Conservation (phyloP, 192 early-diverging fungal species). For the Umbelopsis isabellina region DNA sequence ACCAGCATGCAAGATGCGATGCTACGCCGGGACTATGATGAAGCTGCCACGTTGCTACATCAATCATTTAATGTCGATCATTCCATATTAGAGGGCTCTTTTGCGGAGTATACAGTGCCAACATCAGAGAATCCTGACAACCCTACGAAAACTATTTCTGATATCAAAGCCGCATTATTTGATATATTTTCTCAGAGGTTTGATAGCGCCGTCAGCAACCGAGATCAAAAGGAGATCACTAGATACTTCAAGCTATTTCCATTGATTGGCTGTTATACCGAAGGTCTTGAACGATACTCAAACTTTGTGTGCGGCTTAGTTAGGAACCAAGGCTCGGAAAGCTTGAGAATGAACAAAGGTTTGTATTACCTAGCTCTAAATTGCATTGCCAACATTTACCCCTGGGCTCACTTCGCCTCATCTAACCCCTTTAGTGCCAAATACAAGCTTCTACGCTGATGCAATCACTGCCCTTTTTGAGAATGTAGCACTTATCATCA, state of each 20-base stretch:
- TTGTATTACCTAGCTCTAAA: neutral
- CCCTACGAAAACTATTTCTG: conserved; percentile 56
- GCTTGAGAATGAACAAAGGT: conserved; percentile 50
- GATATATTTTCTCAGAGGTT: conserved; percentile 79
- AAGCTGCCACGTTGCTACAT: conserved; percentile 67
- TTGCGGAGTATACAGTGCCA: conserved; percentile 63
- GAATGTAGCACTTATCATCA: conserved; percentile 82
- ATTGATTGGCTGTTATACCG: conserved; percentile 75
- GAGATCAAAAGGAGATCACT: conserved; percentile 77
- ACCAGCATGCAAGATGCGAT: conserved; percentile 67
- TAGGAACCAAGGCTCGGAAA: conserved; percentile 72
- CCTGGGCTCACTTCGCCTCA: neutral
- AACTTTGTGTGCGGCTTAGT: conserved; percentile 83
- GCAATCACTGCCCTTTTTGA: conserved; percentile 89
- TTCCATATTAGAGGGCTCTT: conserved; percentile 60
- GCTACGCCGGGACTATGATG: conserved; percentile 62
- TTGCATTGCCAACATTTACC: neutral
- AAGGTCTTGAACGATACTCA: conserved; percentile 89
- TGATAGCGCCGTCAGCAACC: conserved; percentile 70
- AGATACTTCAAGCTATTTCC: conserved; percentile 93
- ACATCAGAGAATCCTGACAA: conserved; percentile 58
- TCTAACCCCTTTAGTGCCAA: conserved; percentile 32
- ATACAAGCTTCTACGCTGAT: conserved; percentile 72
- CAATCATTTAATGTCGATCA: conserved; percentile 63
- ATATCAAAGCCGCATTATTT: conserved; percentile 66